Base-by-base conservation (phyloP, 1,284 basidiomycete species). In the Marasmius oreades region DNA sequence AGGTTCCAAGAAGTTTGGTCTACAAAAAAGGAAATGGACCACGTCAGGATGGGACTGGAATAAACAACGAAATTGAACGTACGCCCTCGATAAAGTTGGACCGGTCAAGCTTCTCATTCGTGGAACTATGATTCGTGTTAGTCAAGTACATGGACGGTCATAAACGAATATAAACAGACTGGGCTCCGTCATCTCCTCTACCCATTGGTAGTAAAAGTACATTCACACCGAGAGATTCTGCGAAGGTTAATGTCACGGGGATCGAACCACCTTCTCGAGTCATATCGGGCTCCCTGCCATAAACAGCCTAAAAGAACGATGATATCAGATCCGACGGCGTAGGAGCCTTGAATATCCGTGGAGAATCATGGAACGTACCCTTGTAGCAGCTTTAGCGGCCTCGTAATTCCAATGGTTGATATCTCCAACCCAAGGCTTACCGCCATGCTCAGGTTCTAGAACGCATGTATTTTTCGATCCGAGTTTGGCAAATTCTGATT, bases 211-310 rank as follows among this genome's bases (percentile, higher is more conserved):
- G 77, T 23, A 98, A 75, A 43, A 95, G 72, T 8, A 97, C 90
- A 62, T 92, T 92, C 37, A 89, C 86, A 24, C 84, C 83, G 51
- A 98, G 76, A 50, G 85, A 83, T 69, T 98, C 93, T 18, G 95
- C 93, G 71, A 99, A 98, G 3, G 95, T 97, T 57, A 99, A 81
- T 5, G 95, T 97, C 50, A 98, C 93, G 0, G 95, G 95, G 64
- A 98, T 98, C 1, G 93, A 96, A 1, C 96, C 95, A 57, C 97
- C 96, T 74, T 99, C 96, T 51, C 94, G 84, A 1, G 92, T 96
- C 66, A 93, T 80, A 69, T 97, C 93, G 1, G 95, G 95, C 31
- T 85, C 83, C 69, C 86, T 82, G 51, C 86, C 83, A 73, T 95
- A 97, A 12, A 97, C 78, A 7, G 80, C 78, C 84, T 94, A 58